phyloP scores from a whole-genome alignment of 129 eudicot species.

The Centrapalus pauciflorus region DNA sequence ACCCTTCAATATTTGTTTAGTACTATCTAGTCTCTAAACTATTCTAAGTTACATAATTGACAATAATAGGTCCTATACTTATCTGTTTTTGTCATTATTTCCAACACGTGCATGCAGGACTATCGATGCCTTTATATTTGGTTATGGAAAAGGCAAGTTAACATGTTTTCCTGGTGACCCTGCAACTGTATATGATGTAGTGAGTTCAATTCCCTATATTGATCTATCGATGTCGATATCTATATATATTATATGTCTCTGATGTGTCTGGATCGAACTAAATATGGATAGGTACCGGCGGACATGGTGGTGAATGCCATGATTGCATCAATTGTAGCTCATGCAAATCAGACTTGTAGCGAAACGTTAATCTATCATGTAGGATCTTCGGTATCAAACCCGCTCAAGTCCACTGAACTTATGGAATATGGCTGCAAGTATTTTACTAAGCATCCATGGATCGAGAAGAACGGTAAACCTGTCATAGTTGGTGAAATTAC shows the following conservation, averaged over 20 bases:
- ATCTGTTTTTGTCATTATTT: not conserved
- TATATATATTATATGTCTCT: no score
- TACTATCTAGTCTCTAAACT: no score
- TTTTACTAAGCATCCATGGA: constrained; percentile 53
- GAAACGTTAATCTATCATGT: constrained; percentile 44
- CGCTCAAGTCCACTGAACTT: not conserved
- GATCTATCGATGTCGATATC: no score
- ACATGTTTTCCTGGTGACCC: constrained; percentile 17
- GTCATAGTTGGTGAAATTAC: constrained; percentile 42
- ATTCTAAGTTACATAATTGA: no score
- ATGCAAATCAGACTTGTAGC: constrained; percentile 32
- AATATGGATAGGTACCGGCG: constrained; percentile 47
- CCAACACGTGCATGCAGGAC: constrained; percentile 14
- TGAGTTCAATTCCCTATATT: no score
- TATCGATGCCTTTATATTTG: constrained; percentile 23
- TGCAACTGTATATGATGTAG: constrained; percentile 11
- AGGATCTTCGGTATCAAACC: constrained; percentile 54
- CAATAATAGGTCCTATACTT: no score
- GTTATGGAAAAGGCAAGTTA: no score
- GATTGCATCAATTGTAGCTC: constrained; percentile 49
- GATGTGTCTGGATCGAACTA: no score
- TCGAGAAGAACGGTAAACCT: constrained; percentile 45
- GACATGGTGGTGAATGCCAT: constrained; percentile 76
- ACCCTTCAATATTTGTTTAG: no score
- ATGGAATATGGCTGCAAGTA: constrained; percentile 27